Conservation (phyloP, 2,329 filamentous ascomycete genomes). For the Neurospora sp. region DNA sequence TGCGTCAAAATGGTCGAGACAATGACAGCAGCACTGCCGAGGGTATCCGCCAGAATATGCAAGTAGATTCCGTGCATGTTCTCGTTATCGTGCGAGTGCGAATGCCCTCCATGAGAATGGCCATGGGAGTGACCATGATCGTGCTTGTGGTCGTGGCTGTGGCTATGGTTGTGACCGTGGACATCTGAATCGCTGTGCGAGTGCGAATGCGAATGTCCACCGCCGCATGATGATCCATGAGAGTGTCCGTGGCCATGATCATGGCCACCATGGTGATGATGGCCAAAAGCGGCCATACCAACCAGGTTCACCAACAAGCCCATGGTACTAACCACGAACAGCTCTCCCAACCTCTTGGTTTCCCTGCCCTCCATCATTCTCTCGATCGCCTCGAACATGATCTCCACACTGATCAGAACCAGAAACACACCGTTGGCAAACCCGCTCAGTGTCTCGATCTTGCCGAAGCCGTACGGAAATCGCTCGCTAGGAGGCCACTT, state of each 20-base stretch:
- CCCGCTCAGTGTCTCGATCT: constrained; percentile 90
- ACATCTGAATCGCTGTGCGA: constrained; percentile 26
- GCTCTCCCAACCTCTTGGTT: constrained; percentile 73
- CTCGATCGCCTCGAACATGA: constrained; percentile 89
- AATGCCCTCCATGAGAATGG: constrained; percentile 20
- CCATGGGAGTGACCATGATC: constrained; percentile 19
- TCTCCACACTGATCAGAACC: constrained; percentile 92
- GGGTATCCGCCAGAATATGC: constrained; percentile 87
- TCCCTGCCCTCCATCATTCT: constrained; percentile 74
- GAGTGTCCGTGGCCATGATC: constrained; percentile 34
- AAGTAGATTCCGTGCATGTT: constrained; percentile 98
- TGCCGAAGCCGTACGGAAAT: constrained; percentile 93
- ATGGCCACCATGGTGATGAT: constrained; percentile 51
- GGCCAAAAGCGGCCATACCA: constrained; percentile 76
- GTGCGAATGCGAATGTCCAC: constrained; percentile 21
- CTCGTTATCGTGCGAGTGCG: constrained; percentile 69
- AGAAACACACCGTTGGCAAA: constrained; percentile 95
- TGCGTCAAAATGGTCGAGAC: constrained; percentile 82
- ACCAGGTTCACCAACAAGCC: constrained; percentile 87
- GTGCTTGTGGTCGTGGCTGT: constrained; percentile 23
- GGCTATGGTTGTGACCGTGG: constrained; percentile 29
- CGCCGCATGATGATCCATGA: constrained; percentile 31
- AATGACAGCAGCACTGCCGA: constrained; percentile 91
- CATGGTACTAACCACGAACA: constrained; percentile 79
- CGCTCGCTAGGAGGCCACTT: constrained; percentile 87